Percentiles rank a stretch among this genome's conserved stretches.
Conservation (phyloP, 2,329 filamentous ascomycete genomes). For the Fusarium falciforme region DNA sequence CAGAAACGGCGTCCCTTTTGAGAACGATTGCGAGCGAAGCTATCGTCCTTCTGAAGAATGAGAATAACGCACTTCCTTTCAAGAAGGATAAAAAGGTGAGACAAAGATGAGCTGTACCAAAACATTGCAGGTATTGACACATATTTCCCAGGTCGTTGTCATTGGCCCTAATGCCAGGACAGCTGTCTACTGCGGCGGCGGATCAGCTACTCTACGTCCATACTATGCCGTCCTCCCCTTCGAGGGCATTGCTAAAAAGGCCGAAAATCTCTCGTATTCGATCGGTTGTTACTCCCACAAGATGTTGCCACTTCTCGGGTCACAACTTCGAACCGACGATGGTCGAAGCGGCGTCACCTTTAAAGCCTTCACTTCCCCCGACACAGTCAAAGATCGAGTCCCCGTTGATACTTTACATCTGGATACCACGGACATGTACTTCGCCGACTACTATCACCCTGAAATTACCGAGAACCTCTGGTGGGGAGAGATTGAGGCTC, state of each 20-base stretch:
- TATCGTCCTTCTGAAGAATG: conserved; percentile 80
- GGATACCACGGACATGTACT: conserved; percentile 60
- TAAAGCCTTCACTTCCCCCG: conserved; percentile 71
- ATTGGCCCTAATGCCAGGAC: conserved; percentile 69
- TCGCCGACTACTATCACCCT: conserved; percentile 65
- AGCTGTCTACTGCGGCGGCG: conserved; percentile 71
- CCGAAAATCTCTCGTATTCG: conserved; percentile 60
- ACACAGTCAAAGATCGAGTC: conserved; percentile 58
- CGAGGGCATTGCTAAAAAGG: conserved; percentile 72
- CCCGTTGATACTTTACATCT: conserved; percentile 62
- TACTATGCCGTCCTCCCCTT: conserved; percentile 80
- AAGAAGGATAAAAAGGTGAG: conserved; percentile 69
- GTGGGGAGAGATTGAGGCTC: conserved; percentile 72
- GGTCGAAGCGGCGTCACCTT: conserved; percentile 70
- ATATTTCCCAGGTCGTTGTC: conserved; percentile 49
- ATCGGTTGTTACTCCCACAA: conserved; percentile 75
- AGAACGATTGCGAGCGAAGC: conserved; percentile 77
- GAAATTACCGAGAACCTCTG: conserved; percentile 63
- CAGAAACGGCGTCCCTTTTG: conserved; percentile 72
- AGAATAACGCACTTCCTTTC: conserved; percentile 71
- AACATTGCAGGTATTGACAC: background rate
- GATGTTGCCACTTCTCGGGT: conserved; percentile 69
- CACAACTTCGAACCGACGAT: conserved; percentile 60
- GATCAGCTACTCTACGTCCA: conserved; percentile 68
- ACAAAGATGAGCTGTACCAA: background rate